Evolutionary conservation across 148 eudicot species (phyloP).

Genomic region (Chenopodium album): DNA sequence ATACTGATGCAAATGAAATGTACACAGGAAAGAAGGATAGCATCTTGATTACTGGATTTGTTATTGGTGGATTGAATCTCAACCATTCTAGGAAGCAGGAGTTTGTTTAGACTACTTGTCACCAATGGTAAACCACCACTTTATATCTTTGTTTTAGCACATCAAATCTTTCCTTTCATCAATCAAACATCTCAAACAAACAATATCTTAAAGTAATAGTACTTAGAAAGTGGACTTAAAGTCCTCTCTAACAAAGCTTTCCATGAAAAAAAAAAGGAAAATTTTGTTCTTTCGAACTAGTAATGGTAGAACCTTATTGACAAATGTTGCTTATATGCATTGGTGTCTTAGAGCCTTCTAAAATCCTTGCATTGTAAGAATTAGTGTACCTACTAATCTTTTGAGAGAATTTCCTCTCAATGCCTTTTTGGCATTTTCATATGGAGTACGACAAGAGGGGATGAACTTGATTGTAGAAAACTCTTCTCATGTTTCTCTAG

Average conservation of each 20-base stretch:
- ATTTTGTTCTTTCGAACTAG: background rate
- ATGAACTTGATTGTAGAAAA: background rate
- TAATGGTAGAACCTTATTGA: background rate
- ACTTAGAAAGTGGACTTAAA: background rate
- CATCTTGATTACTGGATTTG: background rate
- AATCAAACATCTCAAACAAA: background rate
- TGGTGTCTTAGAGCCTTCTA: background rate
- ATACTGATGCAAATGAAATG: background rate
- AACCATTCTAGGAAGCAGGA: background rate
- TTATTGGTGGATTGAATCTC: background rate
- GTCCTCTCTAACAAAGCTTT: background rate
- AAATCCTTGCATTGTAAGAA: background rate
- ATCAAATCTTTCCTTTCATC: background rate
- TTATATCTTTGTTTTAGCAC: background rate
- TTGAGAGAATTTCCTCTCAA: background rate
- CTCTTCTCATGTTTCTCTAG: background rate
- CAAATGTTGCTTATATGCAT: background rate
- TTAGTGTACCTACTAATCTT: background rate
- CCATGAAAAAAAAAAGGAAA: background rate
- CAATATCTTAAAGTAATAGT: background rate
- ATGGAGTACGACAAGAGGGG: background rate
- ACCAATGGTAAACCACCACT: background rate
- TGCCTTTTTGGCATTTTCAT: background rate
- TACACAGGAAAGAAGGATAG: conserved; percentile 10
- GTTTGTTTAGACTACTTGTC: background rate